Evolutionary conservation across 176 grass and related monocot genomes (phyloP).

Genomic region (Pontederia paniculata): DNA sequence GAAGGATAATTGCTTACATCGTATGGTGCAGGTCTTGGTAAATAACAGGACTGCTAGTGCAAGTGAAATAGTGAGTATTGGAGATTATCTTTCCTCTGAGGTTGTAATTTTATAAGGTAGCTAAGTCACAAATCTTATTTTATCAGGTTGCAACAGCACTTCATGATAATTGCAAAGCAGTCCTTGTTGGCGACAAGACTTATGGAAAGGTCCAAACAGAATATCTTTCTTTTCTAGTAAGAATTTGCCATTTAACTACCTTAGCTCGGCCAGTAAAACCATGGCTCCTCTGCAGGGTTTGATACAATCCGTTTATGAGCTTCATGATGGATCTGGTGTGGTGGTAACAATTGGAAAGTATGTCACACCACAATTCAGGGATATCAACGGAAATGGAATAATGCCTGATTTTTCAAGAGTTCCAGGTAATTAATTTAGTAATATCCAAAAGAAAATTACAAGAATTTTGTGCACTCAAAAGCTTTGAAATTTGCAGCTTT

Average conservation of each 20-base stretch:
- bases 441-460: not conserved
- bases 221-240: not conserved
- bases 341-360: conserved; percentile 91
- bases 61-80: conserved; percentile 86
- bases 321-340: conserved; percentile 95
- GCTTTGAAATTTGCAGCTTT: conserved; percentile 33
- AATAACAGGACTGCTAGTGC: conserved; percentile 93
- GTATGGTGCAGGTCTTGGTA: conserved; percentile 57
- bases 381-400: conserved; percentile 97
- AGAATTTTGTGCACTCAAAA: conserved; percentile 7
- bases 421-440: conserved; percentile 45
- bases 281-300: conserved; percentile 49
- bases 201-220: conserved; percentile 78
- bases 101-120: conserved; percentile 17
- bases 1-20: conserved; percentile 23
- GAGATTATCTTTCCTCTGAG: conserved; percentile 7
- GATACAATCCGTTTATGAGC: conserved; percentile 96
- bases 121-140: not conserved
- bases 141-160: conserved; percentile 86
- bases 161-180: conserved; percentile 99
- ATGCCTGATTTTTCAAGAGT: conserved; percentile 62
- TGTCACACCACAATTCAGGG: conserved; percentile 67
- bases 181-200: conserved; percentile 78
- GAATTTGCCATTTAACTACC: not conserved
- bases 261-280: not conserved